Conservation (phyloP, 2,329 filamentous ascomycete species). For the Colletotrichum coccodes region DNA sequence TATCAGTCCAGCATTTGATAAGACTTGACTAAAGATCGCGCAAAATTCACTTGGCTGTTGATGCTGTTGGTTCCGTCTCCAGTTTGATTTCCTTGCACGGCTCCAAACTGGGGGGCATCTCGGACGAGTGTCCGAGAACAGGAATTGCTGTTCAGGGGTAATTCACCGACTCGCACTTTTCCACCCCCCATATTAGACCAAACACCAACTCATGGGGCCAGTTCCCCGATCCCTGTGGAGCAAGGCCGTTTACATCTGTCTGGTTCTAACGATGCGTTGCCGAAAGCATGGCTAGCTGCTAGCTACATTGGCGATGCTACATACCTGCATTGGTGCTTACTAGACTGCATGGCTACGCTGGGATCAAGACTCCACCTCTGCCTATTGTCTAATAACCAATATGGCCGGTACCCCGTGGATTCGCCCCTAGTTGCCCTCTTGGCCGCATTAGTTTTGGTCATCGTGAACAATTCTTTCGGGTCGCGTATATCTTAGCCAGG, state of each 20-base stretch:
- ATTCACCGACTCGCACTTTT: not conserved
- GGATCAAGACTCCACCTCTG: not conserved
- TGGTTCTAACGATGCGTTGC: not conserved
- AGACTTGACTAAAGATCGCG: not conserved
- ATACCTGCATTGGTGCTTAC: slow-evolving; percentile 11
- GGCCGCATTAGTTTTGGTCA: not conserved
- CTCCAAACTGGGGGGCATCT: not conserved
- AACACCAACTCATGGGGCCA: not conserved
- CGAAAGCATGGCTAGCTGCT: not conserved
- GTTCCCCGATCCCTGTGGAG: not conserved
- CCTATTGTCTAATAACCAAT: not conserved
- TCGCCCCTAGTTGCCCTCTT: not conserved
- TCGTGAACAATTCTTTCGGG: not conserved
- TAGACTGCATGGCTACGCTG: not conserved
- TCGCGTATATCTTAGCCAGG: not conserved
- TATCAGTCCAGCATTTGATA: not conserved
- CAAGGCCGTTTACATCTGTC: not conserved
- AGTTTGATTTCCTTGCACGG: not conserved
- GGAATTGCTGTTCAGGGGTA: not conserved
- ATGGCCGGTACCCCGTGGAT: not conserved
- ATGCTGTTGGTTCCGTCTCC: not conserved
- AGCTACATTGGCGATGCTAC: not conserved
- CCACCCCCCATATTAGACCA: not conserved
- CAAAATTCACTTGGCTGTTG: not conserved
- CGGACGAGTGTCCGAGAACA: not conserved